Evolutionary conservation across 1,284 basidiomycete species (phyloP).

Genomic region (Fomitopsis pinicola): DNA sequence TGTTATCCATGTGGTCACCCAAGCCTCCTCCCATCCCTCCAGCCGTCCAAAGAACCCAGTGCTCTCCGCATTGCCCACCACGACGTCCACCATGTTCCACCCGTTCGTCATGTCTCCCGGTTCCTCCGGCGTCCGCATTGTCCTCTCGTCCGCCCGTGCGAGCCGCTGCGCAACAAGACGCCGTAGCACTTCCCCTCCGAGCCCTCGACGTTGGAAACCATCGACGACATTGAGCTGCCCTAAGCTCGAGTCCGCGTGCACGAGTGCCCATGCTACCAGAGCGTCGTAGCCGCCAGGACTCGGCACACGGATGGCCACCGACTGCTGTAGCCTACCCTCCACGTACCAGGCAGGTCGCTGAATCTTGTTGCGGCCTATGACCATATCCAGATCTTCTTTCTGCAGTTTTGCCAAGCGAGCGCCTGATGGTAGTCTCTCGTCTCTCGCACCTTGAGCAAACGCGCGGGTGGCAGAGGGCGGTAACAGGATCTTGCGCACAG

Average conservation of each 20-base stretch:
- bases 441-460: background rate
- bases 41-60: background rate
- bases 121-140: background rate
- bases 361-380: background rate
- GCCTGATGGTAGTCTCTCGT: background rate
- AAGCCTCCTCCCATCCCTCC: background rate
- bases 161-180: background rate
- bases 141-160: background rate
- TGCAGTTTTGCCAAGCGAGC: background rate
- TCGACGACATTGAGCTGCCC: background rate
- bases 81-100: background rate
- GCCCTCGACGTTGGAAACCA: background rate
- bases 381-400: background rate
- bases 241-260: background rate
- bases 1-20: background rate
- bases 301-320: background rate
- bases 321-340: background rate
- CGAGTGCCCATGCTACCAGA: background rate
- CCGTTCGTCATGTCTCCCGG: background rate
- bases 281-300: background rate
- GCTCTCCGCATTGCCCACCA: background rate
- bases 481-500: background rate
- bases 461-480: background rate
- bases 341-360: background rate
- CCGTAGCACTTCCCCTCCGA: background rate